phyloP scores from a whole-genome alignment of 768 basidiomycete genomes.

The Termitomyces sp. region DNA sequence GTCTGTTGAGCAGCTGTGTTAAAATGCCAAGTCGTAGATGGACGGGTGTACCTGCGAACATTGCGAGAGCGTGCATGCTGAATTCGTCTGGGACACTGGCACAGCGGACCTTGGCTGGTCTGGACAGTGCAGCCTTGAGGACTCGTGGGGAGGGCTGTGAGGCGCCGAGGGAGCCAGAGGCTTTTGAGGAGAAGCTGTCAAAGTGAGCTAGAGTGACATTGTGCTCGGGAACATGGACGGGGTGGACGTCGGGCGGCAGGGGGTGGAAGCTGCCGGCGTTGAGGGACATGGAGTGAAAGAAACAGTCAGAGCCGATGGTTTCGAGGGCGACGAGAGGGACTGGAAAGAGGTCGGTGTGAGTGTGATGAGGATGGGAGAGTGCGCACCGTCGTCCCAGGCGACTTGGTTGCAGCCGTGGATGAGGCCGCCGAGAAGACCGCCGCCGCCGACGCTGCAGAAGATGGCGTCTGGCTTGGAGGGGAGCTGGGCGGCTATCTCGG shows the following conservation, averaged over 20 bases:
- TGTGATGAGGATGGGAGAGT: too few relatives aligned
- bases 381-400: conserved; percentile 66
- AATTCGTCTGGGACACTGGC: conserved; percentile 64
- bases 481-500: conserved; percentile 55
- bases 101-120: conserved; percentile 49
- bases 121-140: conserved; percentile 59
- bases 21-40: neutral
- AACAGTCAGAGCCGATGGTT: conserved; percentile 69
- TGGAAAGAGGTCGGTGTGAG: conserved; percentile 1
- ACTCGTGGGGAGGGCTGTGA: conserved; percentile 56
- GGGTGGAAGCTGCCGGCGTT: conserved; percentile 35
- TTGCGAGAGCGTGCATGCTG: conserved; percentile 52
- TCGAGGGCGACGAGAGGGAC: conserved; percentile 66
- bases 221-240: conserved; percentile 33
- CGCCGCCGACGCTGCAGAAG: conserved; percentile 76
- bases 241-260: conserved; percentile 36
- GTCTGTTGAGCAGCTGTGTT: conserved; percentile 30
- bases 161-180: conserved; percentile 67
- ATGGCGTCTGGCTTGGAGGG: conserved; percentile 57
- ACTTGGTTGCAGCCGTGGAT: conserved; percentile 57
- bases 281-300: conserved; percentile 63
- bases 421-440: conserved; percentile 64
- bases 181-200: conserved; percentile 50
- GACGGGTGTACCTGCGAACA: conserved; percentile 50
- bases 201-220: conserved; percentile 55